Evolutionary conservation across 2,329 filamentous ascomycete genomes (phyloP).

Genomic region (Aspergillus vadensis): DNA sequence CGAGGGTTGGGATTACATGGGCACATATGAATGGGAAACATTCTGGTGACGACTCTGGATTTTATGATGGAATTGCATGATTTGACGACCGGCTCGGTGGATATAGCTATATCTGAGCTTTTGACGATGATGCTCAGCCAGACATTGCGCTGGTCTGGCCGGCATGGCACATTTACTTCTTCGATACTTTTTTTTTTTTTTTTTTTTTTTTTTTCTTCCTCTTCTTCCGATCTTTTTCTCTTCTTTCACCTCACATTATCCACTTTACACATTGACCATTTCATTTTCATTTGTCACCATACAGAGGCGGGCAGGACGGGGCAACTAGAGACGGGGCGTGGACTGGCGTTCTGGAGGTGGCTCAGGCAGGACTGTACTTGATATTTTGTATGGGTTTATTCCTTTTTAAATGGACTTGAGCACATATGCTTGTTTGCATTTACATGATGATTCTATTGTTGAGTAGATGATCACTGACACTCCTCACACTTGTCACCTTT

Average conservation of each 20-base stretch:
- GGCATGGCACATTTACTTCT: conserved; percentile 5
- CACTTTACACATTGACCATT: background rate
- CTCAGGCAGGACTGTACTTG: conserved; percentile 3
- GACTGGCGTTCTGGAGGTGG: conserved; percentile 16
- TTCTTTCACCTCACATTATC: background rate
- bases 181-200: background rate
- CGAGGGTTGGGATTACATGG: conserved; percentile 19
- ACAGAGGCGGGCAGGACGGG: conserved; percentile 13
- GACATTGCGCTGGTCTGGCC: background rate
- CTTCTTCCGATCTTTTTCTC: conserved; percentile 10
- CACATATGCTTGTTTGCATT: background rate
- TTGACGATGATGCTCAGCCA: conserved; percentile 4
- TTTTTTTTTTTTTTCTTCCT: conserved; percentile 2
- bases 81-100: conserved; percentile 29
- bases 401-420: conserved; percentile 3
- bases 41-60: conserved; percentile 27
- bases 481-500: conserved; percentile 28
- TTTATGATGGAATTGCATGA: conserved; percentile 33
- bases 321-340: conserved; percentile 23
- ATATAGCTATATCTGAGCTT: conserved; percentile 16
- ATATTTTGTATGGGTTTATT: conserved; percentile 6
- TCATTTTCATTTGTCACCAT: conserved; percentile 3
- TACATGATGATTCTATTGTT: conserved; percentile 11
- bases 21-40: conserved; percentile 28
- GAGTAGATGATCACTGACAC: conserved; percentile 24